Base-by-base conservation (phyloP, 2,329 filamentous ascomycete genomes). In the Aureobasidium pullulans region DNA sequence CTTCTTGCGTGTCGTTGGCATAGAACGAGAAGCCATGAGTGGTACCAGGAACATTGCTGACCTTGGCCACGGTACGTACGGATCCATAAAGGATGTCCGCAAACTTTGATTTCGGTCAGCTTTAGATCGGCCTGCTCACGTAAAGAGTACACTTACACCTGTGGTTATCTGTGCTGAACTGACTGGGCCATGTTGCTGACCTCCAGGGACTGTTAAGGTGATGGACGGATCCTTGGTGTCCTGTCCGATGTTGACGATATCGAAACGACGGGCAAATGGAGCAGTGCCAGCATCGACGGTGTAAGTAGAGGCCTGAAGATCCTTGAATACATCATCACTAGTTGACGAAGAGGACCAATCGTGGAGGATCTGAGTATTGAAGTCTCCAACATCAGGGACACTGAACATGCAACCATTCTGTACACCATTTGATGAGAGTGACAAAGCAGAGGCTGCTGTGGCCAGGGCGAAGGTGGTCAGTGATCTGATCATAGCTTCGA, bases 21-120 rank as follows among this genome's bases (percentile, higher is more conserved):
- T 23, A 23, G 23, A 23, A 23, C 23, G 90, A 91, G 73, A 92
- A 90, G 7, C 88, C 87, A 34, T 82, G 84, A 69, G 88, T 91
- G 1, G 88, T 91, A 28, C 88, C 88, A 1, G 77, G 73, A 7
- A 81, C 74, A 40, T 73, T 72, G 0, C 85, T 84, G 57, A 86
- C 70, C 72, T 84, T 87, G 75, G 90, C 85, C 39, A 81, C 81
- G 1, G 84, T 82, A 16, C 88, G 77, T 65, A 86, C 91, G 28
- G 81, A 86, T 2, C 89, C 89, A 68, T 84, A 87, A n/a, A 82
- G 73, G 65, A 89, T 76, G 67, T 91, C 85, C 10, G 39, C 11
- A 15, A 42, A 42, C 39, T 42, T 13, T 4, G 6, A 15, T 1
- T 16, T 23, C 13, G 15, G 15, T 42, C 15, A 42, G 39, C 23